Base-by-base conservation (phyloP, 169 alveolate species). In the Plasmodium gallinaceum region DNA sequence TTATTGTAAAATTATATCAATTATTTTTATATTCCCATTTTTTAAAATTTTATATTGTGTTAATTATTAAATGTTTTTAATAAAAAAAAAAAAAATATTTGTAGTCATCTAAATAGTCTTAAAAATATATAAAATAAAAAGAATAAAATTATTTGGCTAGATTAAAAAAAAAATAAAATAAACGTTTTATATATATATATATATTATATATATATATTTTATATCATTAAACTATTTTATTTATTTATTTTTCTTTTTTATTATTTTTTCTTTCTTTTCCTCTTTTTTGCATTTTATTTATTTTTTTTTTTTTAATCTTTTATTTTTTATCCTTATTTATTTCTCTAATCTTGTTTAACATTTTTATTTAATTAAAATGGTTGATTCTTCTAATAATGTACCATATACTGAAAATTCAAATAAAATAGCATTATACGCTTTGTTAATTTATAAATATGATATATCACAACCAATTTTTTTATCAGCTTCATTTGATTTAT, bases 401-500 rank as follows among this genome's bases (percentile, higher is more conserved):
- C 61, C 88, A 46, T 62, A 42, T 66, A 76, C 37, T 60, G 91
- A 83, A 46, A 54, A 66, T 6, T 57, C 91, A 12, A 83, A 70
- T 51, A 83, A 69, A 37, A 70, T 83, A 22, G 91, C 91, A 24
- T 45, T 83, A 24, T 83, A 83, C 18, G 80, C 70, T 8, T 52
- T 83, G 22, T 60, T 83, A 45, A 83, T 83, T 37, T 83, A 83
- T 20, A 83, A 54, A 72, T 70, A 83, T 60, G 83, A 83, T 68
- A 26, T 71, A 24, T 16, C 83, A 3, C 52, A 83, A 18, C 91
- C 91, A 2, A 58, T 83, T 18, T 83, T 83, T 70, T 72, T 83
- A 51, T 66, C 85, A 10, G 52, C 91, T 7, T 20, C 85, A n/a
- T n/a, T 83, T 18, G 91, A 83, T 60, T 60, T 83, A 58, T 16